Evolutionary conservation across 495 filamentous ascomycete species (phyloP).

Genomic region (Aspergillus saccharolyticus): DNA sequence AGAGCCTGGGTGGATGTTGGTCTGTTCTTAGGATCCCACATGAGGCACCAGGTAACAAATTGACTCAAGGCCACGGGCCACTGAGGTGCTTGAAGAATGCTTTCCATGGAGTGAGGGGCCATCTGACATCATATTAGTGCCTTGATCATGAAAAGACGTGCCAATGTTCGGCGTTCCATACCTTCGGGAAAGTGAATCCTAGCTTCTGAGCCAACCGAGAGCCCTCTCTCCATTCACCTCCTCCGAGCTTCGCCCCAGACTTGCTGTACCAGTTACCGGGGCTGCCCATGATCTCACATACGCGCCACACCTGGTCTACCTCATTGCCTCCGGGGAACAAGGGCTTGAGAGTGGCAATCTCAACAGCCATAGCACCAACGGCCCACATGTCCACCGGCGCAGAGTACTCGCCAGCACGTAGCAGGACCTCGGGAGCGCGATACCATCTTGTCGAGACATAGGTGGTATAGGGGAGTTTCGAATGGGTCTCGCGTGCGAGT

Average conservation of each 20-base stretch:
- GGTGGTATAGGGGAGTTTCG: slow-evolving; percentile 92
- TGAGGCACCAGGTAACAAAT: slow-evolving; percentile 97
- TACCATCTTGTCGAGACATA: slow-evolving; percentile 99
- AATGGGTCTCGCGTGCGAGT: slow-evolving; percentile 94
- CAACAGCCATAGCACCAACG: slow-evolving; percentile 98
- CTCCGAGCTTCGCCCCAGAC: slow-evolving; percentile 77
- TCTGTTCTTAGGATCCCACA: slow-evolving; percentile 96
- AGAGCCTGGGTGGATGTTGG: slow-evolving; percentile 94
- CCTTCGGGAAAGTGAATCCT: slow-evolving; percentile 95
- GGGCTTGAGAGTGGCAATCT: slow-evolving; percentile 95
- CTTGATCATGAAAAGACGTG: not conserved
- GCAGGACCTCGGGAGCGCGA: slow-evolving; percentile 89
- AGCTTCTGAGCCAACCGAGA: slow-evolving; percentile 88
- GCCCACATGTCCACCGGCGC: slow-evolving; percentile 98
- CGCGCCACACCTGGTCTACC: slow-evolving; percentile 98
- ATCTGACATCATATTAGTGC: slow-evolving; percentile 53
- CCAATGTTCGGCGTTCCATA: slow-evolving; percentile 22
- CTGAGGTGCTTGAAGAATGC: slow-evolving; percentile 80
- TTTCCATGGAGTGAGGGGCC: slow-evolving; percentile 96
- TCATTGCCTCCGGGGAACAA: slow-evolving; percentile 97
- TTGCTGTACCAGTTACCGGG: slow-evolving; percentile 98
- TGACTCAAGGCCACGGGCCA: slow-evolving; percentile 85
- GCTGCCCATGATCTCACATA: slow-evolving; percentile 99
- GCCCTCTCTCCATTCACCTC: slow-evolving; percentile 97
- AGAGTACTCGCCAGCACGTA: slow-evolving; percentile 95